Base-by-base conservation (phyloP, 768 basidiomycete genomes). In the Leucogyrophana mollusca region DNA sequence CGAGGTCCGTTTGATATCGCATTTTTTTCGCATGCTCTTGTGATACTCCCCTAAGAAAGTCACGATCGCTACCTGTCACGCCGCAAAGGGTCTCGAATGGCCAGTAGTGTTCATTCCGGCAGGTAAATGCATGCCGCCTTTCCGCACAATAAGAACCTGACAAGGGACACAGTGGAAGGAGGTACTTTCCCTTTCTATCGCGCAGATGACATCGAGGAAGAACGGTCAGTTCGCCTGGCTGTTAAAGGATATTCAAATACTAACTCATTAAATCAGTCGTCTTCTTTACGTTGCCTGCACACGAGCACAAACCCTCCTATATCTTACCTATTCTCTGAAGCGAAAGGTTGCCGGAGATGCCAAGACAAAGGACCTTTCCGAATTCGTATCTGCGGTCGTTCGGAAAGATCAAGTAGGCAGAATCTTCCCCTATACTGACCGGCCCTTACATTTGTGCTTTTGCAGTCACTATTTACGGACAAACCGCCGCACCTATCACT, bases 51-150 rank as follows among this genome's bases (percentile, higher is more conserved):
- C 43, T 24, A 50, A 90, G 86, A 89, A 85, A 76, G 90, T 94
- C 6, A 86, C 83, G 1, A 81, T 94, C 35, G 76, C 85, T 2
- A 94, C 92, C 0, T 90, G 91, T 45, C 92, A 95, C 67, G 80
- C 90, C 25, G 90, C 91, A 0, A 95, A 95, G 62, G 91, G 92
- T 0, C 69, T 94, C 7, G 92, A 95, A 64, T 95, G 91, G 90
- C 90, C 92, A 1, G 86, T 93, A 2, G 90, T 94, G 0, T 83
- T 94, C 51, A 70, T 90, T 16, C 86, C 87, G 18, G 79, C 84
- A 11, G 82, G 85, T 85, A 57, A 50, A 60, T 43, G 14, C 7
- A 30, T 13, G 55, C 27, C 34, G 13, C 40, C 17, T 46, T 3
- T 13, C 21, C 17, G 2, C n/a, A 11, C 8, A 4, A n/a, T n/a